phyloP scores from a whole-genome alignment of 495 filamentous ascomycete genomes.

The Penicillium argentinense region DNA sequence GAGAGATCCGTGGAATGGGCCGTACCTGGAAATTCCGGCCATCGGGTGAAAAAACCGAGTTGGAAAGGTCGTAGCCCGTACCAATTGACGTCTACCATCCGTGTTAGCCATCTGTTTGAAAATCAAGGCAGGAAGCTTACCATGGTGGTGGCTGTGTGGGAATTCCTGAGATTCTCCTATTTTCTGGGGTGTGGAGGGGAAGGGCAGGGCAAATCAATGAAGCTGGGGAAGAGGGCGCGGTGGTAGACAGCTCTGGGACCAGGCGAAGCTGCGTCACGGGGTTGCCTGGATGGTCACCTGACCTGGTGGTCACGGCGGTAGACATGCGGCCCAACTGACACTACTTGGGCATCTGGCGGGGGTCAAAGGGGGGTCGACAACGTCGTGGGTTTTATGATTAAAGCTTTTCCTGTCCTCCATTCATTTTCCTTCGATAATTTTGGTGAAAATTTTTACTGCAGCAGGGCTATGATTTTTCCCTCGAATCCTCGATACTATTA shows the following conservation, averaged over 20 bases:
- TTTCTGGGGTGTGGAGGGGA: neutral
- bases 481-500: no score
- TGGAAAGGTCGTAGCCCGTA: slow-evolving; percentile 97
- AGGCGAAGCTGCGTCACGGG: slow-evolving; percentile 28
- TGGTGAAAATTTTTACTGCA: no score
- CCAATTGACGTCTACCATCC: slow-evolving; percentile 88
- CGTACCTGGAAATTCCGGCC: slow-evolving; percentile 92
- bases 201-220: neutral
- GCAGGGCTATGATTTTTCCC: no score
- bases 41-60: slow-evolving; percentile 98
- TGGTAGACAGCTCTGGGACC: slow-evolving; percentile 20
- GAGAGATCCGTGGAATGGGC: neutral
- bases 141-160: slow-evolving; percentile 29
- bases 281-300: slow-evolving; percentile 26
- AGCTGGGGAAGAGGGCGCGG: slow-evolving; percentile 15
- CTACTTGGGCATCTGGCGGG: slow-evolving; percentile 11
- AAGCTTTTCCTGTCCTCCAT: no score
- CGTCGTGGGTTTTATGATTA: no score
- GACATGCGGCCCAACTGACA: slow-evolving; percentile 11
- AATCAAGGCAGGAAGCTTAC: slow-evolving; percentile 24
- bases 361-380: no score
- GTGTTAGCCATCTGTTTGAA: slow-evolving; percentile 3
- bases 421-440: no score
- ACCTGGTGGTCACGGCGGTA: neutral
- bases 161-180: slow-evolving; percentile 2